These are phyloP conservation scores for Paraphysoderma sedebokerense DNA, from an alignment of 371 early-diverging fungal genomes.

Conservation along the genomic window DNA sequence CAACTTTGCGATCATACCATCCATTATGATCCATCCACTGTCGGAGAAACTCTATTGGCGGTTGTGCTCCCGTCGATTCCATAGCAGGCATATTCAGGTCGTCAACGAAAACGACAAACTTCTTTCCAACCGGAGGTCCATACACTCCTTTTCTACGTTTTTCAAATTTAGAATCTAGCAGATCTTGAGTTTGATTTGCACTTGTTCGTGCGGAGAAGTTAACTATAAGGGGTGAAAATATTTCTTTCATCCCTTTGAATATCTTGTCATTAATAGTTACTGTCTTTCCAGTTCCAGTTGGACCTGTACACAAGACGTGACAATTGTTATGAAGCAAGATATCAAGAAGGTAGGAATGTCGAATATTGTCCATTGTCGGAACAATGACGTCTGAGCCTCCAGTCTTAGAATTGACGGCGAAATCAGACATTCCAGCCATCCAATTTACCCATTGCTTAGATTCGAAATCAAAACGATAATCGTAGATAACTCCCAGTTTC, in stretches of 20 bases:
- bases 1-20: slow-evolving; percentile 37
- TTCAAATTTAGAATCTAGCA: slow-evolving; percentile 33
- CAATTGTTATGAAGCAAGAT: slow-evolving; percentile 21
- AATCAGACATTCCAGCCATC: slow-evolving; percentile 14
- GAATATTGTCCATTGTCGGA: slow-evolving; percentile 33
- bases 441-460: slow-evolving; percentile 22
- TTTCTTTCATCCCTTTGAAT: slow-evolving; percentile 19
- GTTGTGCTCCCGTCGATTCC: slow-evolving; percentile 36
- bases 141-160: slow-evolving; percentile 33
- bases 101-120: slow-evolving; percentile 29
- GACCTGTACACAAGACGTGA: slow-evolving; percentile 29
- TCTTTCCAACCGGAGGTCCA: slow-evolving; percentile 36
- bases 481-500: slow-evolving; percentile 18
- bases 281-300: slow-evolving; percentile 38
- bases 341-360: slow-evolving; percentile 27
- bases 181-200: slow-evolving; percentile 36
- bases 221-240: slow-evolving; percentile 23
- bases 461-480: slow-evolving; percentile 20
- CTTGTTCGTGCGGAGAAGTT: slow-evolving; percentile 36
- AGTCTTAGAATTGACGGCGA: too few relatives aligned
- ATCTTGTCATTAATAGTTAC: slow-evolving; percentile 29
- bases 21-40: slow-evolving; percentile 36
- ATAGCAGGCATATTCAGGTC: slow-evolving; percentile 39
- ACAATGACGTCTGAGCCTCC: slow-evolving; percentile 18
- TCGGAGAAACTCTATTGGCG: slow-evolving; percentile 32